Conservation (phyloP, 148 eudicot species). For the Fagopyrum tataricum region DNA sequence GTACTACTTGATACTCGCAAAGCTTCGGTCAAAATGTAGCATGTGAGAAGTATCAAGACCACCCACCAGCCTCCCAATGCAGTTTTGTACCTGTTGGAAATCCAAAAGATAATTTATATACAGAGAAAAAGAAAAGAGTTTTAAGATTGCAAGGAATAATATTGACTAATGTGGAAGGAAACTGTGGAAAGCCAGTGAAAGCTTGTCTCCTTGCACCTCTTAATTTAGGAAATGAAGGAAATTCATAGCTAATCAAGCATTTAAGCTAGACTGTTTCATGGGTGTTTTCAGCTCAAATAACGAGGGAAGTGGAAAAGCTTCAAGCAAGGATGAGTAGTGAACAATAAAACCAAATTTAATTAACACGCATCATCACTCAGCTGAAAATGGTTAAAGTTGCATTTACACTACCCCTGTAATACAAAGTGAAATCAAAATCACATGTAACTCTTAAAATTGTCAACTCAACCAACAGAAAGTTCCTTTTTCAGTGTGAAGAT, state of each 20-base stretch:
- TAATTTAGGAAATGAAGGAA: not conserved
- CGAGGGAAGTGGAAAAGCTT: not conserved
- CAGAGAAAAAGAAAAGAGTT: not conserved
- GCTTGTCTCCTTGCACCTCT: not conserved
- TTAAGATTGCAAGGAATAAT: not conserved
- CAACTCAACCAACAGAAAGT: not conserved
- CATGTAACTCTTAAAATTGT: not conserved
- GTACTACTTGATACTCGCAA: slow-evolving; percentile 79
- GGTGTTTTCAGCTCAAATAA: not conserved
- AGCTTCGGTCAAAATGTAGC: slow-evolving; percentile 64
- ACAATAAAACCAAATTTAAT: not conserved
- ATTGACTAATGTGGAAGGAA: not conserved
- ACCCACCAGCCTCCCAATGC: slow-evolving; percentile 93
- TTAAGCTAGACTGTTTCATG: not conserved
- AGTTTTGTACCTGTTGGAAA: slow-evolving; percentile 62
- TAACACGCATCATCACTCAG: not conserved
- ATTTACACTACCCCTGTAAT: not conserved
- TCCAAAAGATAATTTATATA: not conserved
- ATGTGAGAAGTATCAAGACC: slow-evolving; percentile 61
- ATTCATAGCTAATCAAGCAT: not conserved
- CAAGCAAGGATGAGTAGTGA: not conserved
- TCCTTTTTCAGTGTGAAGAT: not conserved
- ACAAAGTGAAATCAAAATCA: not conserved
- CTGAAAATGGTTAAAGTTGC: no score
- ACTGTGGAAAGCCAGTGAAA: not conserved